Base-by-base conservation (phyloP, 108 stramenopile species). In the Cylindrotheca closterium region DNA sequence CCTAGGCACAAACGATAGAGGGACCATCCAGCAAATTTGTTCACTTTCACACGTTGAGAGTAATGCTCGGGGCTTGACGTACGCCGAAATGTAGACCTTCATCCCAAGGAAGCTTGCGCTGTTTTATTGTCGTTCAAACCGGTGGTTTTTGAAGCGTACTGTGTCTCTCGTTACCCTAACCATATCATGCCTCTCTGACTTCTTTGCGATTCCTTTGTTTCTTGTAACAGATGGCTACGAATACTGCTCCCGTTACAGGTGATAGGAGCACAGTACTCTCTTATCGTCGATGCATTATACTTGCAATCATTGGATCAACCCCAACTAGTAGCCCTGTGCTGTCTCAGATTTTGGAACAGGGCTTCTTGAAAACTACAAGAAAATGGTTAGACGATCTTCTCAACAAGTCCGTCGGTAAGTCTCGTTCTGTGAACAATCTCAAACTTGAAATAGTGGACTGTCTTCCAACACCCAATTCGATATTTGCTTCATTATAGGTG, bases 381-480 rank as follows among this genome's bases (percentile, higher is more conserved):
- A 45, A 58, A n/a, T 94, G 92, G 92, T 59, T 91, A 26, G 89
- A 86, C 60, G 89, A 94, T 60, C 82, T 88, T 61, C 56, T 91
- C 59, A 74, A 48, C 32, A 78, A 84, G 25, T 61, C 58, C 7
- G 70, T 92, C 47, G 87, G 85, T 86, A 31, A 78, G 84, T 73
- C 51, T 24, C 23, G 51, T 8, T 30, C 7, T 52, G 30, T 30
- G 26, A 26, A 25, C 15, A 54, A 10, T 42, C 7, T 15, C 7
- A 42, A 10, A 15, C 37, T 42, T 42, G 7, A 15, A 42, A 10
- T 10, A 15, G 10, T 42, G 7, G n/a, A 4, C 28, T 10, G 4
- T 12, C 47, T 12, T 3, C 27, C 22, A 5, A n/a, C 61, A n/a
- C 56, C 1, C 0, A 1, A 15, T 30, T 64, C 7, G 4, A 1